Base-by-base conservation (phyloP, 2,329 filamentous ascomycete species). In the Neofusicoccum umdonicola region DNA sequence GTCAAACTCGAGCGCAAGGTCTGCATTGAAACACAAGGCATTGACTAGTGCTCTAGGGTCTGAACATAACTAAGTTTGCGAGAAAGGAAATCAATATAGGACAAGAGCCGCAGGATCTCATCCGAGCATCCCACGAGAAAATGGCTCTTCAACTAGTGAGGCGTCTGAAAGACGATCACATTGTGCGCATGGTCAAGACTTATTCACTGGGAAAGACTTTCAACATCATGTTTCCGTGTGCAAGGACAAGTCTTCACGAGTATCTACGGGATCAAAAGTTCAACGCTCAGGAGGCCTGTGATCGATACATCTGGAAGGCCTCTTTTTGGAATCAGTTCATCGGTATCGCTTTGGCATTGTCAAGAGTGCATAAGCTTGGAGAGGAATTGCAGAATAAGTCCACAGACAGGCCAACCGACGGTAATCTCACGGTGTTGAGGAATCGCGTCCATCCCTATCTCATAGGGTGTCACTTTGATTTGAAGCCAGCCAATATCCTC, bases 161-260 rank as follows among this genome's bases (percentile, higher is more conserved):
- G 8, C 45, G 63, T 17, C 58, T 66, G 4, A 52, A 64, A n/a
- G 22, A 61, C 42, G 50, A 64, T 5, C 66, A 67, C 44, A 67
- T 69, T 50, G 62, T 65, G 3, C 56, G 67, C 39, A 56, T 69
- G 52, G 57, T 69, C 64, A 67, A 69, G 57, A 66, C 68, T 39
- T 65, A 69, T 45, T 42, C 63, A 39, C 51, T 57, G 39, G 66
- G 66, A 7, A 57, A 57, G 7, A 58, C 8, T 1, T 64, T 67
- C 11, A 66, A 67, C 31, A 62, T 67, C 13, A 64, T 67, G 1
- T 65, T 67, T 19, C 66, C 66, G n/a, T 35, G 56, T 13, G 65
- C 64, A 13, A 58, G 45, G 27, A 67, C 66, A 3, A 67, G 63
- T 39, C 62, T 67, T 1, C 51, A 67, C 34, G 47, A 66, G 22